These are phyloP conservation scores for Vigna reflexopilosa DNA, from an alignment of 306 rosid genomes.

Conservation along the genomic window DNA sequence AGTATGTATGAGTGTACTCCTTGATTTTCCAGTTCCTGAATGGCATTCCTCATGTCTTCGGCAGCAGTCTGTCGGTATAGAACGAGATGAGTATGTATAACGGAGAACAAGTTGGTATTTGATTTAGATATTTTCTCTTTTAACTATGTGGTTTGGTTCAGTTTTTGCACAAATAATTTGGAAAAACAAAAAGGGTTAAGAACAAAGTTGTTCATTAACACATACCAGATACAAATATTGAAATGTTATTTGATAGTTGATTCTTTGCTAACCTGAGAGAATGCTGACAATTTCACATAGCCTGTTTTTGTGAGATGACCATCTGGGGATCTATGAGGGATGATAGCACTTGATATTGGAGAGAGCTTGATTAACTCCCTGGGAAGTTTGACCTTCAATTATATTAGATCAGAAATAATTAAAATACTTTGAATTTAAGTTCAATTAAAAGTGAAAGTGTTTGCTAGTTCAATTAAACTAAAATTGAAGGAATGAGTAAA, in stretches of 20 bases:
- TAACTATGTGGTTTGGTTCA: neutral
- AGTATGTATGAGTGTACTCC: constrained; percentile 94
- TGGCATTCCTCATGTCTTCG: constrained; percentile 83
- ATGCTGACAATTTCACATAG: constrained; percentile 79
- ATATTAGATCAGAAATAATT: neutral
- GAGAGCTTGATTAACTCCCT: constrained; percentile 88
- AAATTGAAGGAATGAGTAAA: constrained; percentile 29
- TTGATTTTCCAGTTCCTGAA: constrained; percentile 78
- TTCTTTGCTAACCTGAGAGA: constrained; percentile 77
- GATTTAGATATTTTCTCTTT: neutral
- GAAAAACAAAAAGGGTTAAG: neutral
- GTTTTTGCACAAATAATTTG: constrained; percentile 11
- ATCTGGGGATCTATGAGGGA: constrained; percentile 74
- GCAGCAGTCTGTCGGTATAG: constrained; percentile 75
- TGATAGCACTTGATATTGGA: constrained; percentile 83
- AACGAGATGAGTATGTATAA: constrained; percentile 22
- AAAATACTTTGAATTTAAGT: constrained; percentile 16
- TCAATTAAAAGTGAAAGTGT: constrained; percentile 5
- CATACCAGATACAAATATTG: neutral
- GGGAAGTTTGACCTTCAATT: constrained; percentile 80
- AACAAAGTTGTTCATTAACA: neutral
- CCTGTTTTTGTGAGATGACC: constrained; percentile 84
- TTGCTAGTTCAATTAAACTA: neutral
- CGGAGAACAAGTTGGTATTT: constrained; percentile 5
- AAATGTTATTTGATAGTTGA: neutral